Conservation (phyloP, 2,329 filamentous ascomycete genomes). For the Ascochyta fabae region DNA sequence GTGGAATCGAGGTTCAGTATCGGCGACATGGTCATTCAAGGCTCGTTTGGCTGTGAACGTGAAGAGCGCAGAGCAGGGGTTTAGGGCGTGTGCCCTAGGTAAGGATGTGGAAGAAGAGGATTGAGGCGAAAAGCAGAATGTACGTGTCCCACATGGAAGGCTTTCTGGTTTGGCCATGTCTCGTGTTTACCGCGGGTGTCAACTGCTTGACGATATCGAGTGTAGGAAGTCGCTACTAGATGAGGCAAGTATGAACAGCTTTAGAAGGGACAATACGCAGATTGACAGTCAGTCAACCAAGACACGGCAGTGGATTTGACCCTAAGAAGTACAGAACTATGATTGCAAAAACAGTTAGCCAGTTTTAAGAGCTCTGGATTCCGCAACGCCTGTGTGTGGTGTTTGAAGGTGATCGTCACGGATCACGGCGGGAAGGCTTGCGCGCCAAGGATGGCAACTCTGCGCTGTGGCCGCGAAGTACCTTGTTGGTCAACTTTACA, state of each 20-base stretch:
- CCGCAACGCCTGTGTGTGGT: background rate
- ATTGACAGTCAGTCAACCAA: background rate
- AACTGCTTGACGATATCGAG: background rate
- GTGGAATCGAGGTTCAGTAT: background rate
- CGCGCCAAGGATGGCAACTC: constrained; percentile 27
- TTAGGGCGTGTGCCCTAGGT: background rate
- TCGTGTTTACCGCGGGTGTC: background rate
- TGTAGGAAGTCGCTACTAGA: constrained; percentile 1
- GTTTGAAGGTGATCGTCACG: background rate
- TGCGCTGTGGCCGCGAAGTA: constrained; percentile 17
- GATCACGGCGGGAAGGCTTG: constrained; percentile 13
- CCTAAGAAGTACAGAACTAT: background rate
- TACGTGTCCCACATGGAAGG: background rate
- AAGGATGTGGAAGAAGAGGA: background rate
- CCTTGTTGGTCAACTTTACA: constrained; percentile 33
- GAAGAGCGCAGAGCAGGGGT: background rate
- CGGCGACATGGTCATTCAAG: constrained; percentile 9
- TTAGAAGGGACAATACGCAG: background rate
- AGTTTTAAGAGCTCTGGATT: background rate
- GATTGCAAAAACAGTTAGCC: background rate
- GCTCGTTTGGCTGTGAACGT: background rate
- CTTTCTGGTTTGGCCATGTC: background rate
- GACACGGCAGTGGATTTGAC: background rate
- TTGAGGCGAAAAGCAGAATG: background rate
- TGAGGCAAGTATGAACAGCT: background rate